Conservation (phyloP, 1,284 basidiomycete species). For the Ceratorhiza oryzae-sativae region DNA sequence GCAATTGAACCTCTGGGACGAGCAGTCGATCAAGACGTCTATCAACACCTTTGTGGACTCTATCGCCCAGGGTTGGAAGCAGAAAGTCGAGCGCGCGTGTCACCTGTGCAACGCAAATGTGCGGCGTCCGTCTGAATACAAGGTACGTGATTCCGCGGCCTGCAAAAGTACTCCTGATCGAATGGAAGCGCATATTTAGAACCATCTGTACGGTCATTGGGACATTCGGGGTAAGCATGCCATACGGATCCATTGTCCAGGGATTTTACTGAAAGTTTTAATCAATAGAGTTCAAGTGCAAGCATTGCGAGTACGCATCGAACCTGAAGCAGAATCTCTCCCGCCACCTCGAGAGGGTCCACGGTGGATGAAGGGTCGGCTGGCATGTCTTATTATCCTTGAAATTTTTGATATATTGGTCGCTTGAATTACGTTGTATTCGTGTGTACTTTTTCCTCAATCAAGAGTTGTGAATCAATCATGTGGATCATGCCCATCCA, state of each 20-base stretch:
- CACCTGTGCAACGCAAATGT: background rate
- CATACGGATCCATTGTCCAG: background rate
- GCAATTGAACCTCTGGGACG: too few relatives aligned
- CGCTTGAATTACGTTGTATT: too few relatives aligned
- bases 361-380: background rate
- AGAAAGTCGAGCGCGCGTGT: background rate
- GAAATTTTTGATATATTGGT: too few relatives aligned
- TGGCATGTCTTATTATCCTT: too few relatives aligned
- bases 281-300: background rate
- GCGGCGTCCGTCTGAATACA: slow-evolving; percentile 5
- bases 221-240: background rate
- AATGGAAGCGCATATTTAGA: background rate
- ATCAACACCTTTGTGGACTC: background rate
- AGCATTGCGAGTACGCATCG: background rate
- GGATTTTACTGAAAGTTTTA: background rate
- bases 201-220: background rate
- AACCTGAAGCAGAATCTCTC: background rate
- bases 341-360: background rate
- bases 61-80: background rate
- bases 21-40: background rate
- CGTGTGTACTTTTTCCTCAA: too few relatives aligned
- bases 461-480: too few relatives aligned
- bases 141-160: background rate
- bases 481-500: too few relatives aligned
- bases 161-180: background rate